Evolutionary conservation across 805 yeast species (phyloP), one percentile per base, ranked within the genome.

Genomic region (Debaryomyces castellii): DNA sequence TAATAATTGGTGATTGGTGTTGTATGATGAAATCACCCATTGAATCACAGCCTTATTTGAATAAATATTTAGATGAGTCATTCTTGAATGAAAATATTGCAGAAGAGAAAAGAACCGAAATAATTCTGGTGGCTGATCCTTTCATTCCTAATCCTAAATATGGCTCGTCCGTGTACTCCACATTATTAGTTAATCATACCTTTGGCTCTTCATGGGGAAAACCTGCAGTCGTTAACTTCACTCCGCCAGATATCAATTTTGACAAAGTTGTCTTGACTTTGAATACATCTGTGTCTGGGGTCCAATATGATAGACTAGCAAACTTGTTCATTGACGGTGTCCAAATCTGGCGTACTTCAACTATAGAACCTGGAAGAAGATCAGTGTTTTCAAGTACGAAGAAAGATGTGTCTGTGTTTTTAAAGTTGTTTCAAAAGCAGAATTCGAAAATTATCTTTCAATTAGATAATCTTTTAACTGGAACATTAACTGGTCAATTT

Each of bases 261-360:
- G 77, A 81, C 54, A 73, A 74, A 51, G 82, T 82, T 12, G 74
- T 82, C 0, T 60, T 83, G 40, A 73, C 77, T 4, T 62, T 84
- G 41, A 71, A 78, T 43, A 80, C 83, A 8, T 59, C 74, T 11
- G 81, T 78, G 5, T 67, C 63, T 33, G 87, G 87, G 6, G 74
- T 79, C 11, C 89, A 84, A 58, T 82, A 79, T 52, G 89, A 84
- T 56, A 66, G 89, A 48, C 64, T 84, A 51, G 82, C 82, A 14
- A 85, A 84, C 59, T 69, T 87, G 39, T 83, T 76, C 53, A 62
- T 86, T 25, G 73, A 74, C 46, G 87, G 83, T 25, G 70, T 76
- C 12, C 87, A 87, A 51, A 67, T 89, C 33, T 89, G 96, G 96
- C 78, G 96, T 63, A 82, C 89, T 1, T 84, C 92, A 2, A 89